Evolutionary conservation across 371 early-diverging fungal genomes (phyloP).

Genomic region (Mortierella sp.): DNA sequence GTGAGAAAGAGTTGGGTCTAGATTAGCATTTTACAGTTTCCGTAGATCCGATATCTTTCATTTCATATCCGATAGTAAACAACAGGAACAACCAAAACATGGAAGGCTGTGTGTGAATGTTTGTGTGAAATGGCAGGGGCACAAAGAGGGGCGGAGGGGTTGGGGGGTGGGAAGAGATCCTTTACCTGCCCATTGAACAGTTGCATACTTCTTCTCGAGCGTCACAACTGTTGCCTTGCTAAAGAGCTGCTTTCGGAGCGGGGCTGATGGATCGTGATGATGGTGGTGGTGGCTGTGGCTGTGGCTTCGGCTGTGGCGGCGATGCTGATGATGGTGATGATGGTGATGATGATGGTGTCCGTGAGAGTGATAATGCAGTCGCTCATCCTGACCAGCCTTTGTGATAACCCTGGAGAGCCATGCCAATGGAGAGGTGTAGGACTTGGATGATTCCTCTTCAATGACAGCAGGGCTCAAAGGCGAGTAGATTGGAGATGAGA

Average conservation of each 20-base stretch:
- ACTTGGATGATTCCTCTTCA: not conserved
- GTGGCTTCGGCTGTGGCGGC: conserved; percentile 6
- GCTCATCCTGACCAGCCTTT: conserved; percentile 39
- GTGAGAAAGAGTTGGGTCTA: not conserved
- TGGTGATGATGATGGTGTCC: conserved; percentile 35
- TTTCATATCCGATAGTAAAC: too few relatives aligned
- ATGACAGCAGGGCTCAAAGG: not conserved
- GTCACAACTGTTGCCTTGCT: conserved; percentile 51
- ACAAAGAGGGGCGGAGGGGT: too few relatives aligned
- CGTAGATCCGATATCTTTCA: too few relatives aligned
- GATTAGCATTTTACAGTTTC: not conserved
- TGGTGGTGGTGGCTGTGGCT: conserved; percentile 10
- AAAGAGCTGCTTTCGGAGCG: conserved; percentile 42
- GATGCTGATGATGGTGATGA: conserved; percentile 25
- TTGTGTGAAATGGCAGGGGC: too few relatives aligned
- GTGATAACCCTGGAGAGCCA: conserved; percentile 44
- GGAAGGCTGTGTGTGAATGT: too few relatives aligned
- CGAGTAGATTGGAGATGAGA: not conserved
- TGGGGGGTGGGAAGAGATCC: too few relatives aligned
- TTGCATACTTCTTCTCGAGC: conserved; percentile 47
- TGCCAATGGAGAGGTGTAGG: conserved; percentile 21
- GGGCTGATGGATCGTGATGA: conserved; percentile 4
- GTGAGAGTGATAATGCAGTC: conserved; percentile 43
- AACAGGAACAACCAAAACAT: too few relatives aligned
- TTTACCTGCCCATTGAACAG: conserved; percentile 51